Percentiles rank a stretch among this genome's conserved stretches.
These are phyloP conservation scores for Penicillium frequentans DNA, from an alignment of 2,329 filamentous ascomycete species.

Conservation along the genomic window DNA sequence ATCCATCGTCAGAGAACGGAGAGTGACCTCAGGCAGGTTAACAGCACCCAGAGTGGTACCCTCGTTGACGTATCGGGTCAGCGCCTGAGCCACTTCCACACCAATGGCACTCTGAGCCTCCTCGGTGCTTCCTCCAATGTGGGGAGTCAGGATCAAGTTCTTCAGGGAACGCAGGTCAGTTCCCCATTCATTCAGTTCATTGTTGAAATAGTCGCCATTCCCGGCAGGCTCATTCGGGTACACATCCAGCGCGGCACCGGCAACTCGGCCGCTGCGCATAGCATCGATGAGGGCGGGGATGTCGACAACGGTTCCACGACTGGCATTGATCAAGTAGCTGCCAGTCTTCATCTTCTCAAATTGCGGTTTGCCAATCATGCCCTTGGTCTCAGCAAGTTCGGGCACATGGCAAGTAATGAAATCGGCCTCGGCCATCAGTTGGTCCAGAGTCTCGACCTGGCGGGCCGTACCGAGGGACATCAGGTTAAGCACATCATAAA, in stretches of 20 bases:
- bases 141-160: constrained; percentile 93
- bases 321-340: constrained; percentile 93
- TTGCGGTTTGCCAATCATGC: constrained; percentile 80
- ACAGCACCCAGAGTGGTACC: constrained; percentile 88
- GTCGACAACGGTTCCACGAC: constrained; percentile 88
- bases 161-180: constrained; percentile 80
- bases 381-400: constrained; percentile 86
- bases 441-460: constrained; percentile 76
- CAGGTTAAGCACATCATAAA: constrained; percentile 90
- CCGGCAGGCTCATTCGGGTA: constrained; percentile 91
- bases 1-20: constrained; percentile 86
- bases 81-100: constrained; percentile 82
- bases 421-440: constrained; percentile 75
- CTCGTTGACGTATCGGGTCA: constrained; percentile 94
- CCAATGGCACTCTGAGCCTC: constrained; percentile 97
- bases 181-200: constrained; percentile 76
- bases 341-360: constrained; percentile 89
- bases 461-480: constrained; percentile 90
- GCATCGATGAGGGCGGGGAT: constrained; percentile 88
- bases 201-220: constrained; percentile 94
- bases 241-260: constrained; percentile 93
- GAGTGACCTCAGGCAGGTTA: constrained; percentile 91
- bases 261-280: constrained; percentile 81
- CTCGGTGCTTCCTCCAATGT: constrained; percentile 96
- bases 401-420: constrained; percentile 96